A percentile compares a stretch with the other conserved stretches of the same genome.
phyloP scores from a whole-genome alignment of 1,284 basidiomycete genomes.

The Testicularia cyperi region DNA sequence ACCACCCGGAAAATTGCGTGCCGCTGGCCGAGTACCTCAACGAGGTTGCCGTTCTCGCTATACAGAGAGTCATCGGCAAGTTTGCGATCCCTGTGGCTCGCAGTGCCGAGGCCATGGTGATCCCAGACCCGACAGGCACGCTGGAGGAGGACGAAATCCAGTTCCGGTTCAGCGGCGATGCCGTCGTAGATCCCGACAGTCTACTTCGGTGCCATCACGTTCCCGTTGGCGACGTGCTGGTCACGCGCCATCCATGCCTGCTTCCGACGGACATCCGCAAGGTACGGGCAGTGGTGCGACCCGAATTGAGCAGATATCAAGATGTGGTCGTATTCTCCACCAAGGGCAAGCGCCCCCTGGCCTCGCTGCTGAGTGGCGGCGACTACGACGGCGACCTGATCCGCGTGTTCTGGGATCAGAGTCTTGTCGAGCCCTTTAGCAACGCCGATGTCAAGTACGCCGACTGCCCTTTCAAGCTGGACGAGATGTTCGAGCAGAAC shows the following conservation, averaged over 20 bases:
- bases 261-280: conserved; percentile 54
- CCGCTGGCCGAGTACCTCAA: conserved; percentile 26
- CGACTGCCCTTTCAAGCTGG: conserved; percentile 38
- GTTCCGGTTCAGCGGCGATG: conserved; percentile 36
- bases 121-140: conserved; percentile 29
- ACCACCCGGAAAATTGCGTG: conserved; percentile 21
- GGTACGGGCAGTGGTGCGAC: conserved; percentile 35
- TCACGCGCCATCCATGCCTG: conserved; percentile 49
- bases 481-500: conserved; percentile 39
- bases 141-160: conserved; percentile 50
- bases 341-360: conserved; percentile 37
- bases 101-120: conserved; percentile 27
- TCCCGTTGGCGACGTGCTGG: conserved; percentile 44
- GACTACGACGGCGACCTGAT: conserved; percentile 55
- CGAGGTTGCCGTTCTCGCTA: conserved; percentile 14
- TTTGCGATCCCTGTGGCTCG: conserved; percentile 25
- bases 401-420: conserved; percentile 40
- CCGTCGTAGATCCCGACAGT: conserved; percentile 27
- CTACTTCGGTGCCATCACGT: conserved; percentile 8
- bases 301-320: conserved; percentile 25
- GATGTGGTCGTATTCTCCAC: conserved; percentile 53
- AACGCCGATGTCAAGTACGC: conserved; percentile 35
- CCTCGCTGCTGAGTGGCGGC: conserved; percentile 49
- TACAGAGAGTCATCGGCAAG: conserved; percentile 13
- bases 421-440: conserved; percentile 30